Evolutionary conservation across 169 alveolate species (phyloP).

Genomic region (Plasmodium coatneyi): DNA sequence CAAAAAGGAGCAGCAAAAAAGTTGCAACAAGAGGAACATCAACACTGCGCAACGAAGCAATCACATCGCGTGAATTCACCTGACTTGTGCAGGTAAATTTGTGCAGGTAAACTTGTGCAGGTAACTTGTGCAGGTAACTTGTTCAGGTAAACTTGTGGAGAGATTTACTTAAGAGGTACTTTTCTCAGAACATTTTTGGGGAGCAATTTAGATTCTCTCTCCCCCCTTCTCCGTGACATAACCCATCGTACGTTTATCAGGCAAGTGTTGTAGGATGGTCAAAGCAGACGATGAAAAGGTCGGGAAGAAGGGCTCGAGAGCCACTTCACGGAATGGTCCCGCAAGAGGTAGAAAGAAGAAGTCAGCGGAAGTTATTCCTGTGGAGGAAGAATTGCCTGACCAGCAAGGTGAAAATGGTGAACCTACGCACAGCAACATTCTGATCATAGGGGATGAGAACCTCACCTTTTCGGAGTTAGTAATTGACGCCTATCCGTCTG

Average conservation of each 20-base stretch:
- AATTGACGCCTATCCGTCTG: constrained; percentile 21
- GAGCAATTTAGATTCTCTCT: background rate
- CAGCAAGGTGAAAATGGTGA: background rate
- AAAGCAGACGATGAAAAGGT: background rate
- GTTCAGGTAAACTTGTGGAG: background rate
- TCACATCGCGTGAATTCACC: background rate
- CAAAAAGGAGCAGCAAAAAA: background rate
- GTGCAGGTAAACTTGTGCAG: background rate
- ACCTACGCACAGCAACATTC: background rate
- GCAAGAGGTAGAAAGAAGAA: background rate
- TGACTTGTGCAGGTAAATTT: background rate
- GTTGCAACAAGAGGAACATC: background rate
- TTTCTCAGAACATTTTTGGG: background rate
- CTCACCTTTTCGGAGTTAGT: constrained; percentile 15
- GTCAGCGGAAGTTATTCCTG: background rate
- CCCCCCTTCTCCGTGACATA: background rate
- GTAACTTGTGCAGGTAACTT: background rate
- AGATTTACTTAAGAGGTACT: background rate
- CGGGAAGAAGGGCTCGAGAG: background rate
- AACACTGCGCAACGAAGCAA: background rate
- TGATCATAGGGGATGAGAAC: constrained; percentile 53
- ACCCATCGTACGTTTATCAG: background rate
- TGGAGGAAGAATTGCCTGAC: background rate
- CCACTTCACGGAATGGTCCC: background rate
- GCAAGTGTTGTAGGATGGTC: background rate